Evolutionary conservation across 352 stramenopile species (phyloP).

Genomic region (Phytophthora quininea): DNA sequence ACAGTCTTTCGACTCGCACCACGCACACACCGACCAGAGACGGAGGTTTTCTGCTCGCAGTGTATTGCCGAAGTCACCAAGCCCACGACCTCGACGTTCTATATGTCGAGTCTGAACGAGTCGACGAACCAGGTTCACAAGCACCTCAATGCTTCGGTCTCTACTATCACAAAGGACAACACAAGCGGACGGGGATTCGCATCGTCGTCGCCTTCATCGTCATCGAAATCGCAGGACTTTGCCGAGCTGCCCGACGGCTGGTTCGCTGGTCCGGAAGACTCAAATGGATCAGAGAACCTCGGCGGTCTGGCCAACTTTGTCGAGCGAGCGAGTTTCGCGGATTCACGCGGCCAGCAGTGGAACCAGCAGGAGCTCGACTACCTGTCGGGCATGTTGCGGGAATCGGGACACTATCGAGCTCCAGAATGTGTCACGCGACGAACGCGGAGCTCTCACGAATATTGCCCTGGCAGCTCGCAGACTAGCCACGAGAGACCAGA

Average conservation of each 20-base stretch:
- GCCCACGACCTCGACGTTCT: slow-evolving; percentile 29
- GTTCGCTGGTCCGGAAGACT: not conserved
- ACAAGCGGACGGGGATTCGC: slow-evolving; percentile 8
- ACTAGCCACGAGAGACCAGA: slow-evolving; percentile 12
- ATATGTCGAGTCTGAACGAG: slow-evolving; percentile 37
- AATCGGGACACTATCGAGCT: slow-evolving; percentile 30
- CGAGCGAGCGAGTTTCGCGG: slow-evolving; percentile 22
- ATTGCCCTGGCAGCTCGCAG: slow-evolving; percentile 12
- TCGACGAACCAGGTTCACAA: slow-evolving; percentile 14
- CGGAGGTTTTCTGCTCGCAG: slow-evolving; percentile 58
- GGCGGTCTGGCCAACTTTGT: slow-evolving; percentile 36
- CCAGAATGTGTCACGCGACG: slow-evolving; percentile 9
- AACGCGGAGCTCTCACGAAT: slow-evolving; percentile 13
- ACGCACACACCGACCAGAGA: slow-evolving; percentile 50
- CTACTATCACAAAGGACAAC: slow-evolving; percentile 17
- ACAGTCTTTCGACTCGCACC: slow-evolving; percentile 55
- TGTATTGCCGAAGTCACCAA: slow-evolving; percentile 51
- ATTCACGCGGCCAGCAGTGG: slow-evolving; percentile 34
- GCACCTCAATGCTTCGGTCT: slow-evolving; percentile 9
- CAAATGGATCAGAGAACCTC: slow-evolving; percentile 20
- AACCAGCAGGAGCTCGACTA: slow-evolving; percentile 47
- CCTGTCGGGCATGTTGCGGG: slow-evolving; percentile 28
- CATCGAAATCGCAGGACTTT: slow-evolving; percentile 28
- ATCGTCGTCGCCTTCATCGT: slow-evolving; percentile 25
- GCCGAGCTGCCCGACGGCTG: slow-evolving; percentile 29